Base-by-base conservation (phyloP, 306 rosid genomes). In the Calophaca sinica region DNA sequence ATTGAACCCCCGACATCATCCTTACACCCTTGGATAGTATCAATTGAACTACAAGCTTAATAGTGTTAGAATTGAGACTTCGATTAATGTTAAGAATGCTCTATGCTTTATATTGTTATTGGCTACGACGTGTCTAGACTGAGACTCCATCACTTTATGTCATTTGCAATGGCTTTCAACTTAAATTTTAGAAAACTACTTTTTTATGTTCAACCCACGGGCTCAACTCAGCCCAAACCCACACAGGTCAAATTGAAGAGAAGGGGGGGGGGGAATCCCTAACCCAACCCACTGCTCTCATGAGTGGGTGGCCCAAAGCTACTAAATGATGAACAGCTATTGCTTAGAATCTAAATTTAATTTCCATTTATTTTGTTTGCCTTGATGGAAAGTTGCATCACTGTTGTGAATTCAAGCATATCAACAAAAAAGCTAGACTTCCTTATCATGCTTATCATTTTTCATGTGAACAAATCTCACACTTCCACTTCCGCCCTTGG, bases 381-480 rank as follows among this genome's bases (percentile, higher is more conserved):
- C 29, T 57, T 20, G 63, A 20, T 72, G 62, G 1, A 42, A 57
- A 28, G 50, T 58, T 58, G 68, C 58, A 45, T n/a, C 29, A 42
- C 28, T 38, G 6, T 8, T 14, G 5, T 31, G 45, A 46, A 31
- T 59, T 73, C 59, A 59, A n/a, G 33, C n/a, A 61, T 32, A 32
- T 29, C 44, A 39, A 42, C 38, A 35, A 35, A 60, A 20, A 57
- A 39, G 53, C 41, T 54, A 70, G 9, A 39, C 41, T 20, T 20
- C 12, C n/a, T 54, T 70, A 53, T 53, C 53, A 38, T 52, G 45
- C 74, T 69, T n/a, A 32, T 31, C 59, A 32, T 51, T 49, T 49
- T 10, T 46, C 26, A 45, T 50, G 33, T 4, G 32, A 53, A 68
- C 32, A 49, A 49, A 63, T 14, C 15, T 39, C 28, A n/a, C 46